phyloP scores from a whole-genome alignment of 208 protist species.

The Acanthamoeba pearcei region DNA sequence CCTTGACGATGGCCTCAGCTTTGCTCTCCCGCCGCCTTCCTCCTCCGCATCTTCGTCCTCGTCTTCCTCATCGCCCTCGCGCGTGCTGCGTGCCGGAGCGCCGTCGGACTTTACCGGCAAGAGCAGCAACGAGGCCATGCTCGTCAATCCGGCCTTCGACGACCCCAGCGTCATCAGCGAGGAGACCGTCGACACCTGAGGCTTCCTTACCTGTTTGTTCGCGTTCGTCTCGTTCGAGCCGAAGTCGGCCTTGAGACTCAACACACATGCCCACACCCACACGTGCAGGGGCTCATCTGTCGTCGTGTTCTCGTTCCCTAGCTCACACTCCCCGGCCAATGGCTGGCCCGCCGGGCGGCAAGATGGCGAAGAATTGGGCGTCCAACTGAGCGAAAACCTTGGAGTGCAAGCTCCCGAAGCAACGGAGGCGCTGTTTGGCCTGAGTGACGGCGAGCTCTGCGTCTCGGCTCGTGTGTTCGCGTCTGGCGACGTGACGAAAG shows the following conservation, averaged over 20 bases:
- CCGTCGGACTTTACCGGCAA: not conserved
- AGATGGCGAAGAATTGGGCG: not conserved
- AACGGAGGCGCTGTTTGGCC: not conserved
- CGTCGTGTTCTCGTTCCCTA: not conserved
- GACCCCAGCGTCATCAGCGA: not conserved
- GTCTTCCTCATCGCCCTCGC: not conserved
- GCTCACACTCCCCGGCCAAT: not conserved
- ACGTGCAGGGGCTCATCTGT: too few species aligned
- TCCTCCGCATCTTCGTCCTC: not conserved
- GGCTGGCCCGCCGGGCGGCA: not conserved
- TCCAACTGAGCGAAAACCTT: not conserved
- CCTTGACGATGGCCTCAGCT: not conserved
- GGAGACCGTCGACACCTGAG: not conserved
- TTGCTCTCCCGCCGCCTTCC: not conserved
- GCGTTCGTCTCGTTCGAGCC: too few species aligned
- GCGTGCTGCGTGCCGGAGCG: not conserved
- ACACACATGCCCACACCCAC: too few species aligned
- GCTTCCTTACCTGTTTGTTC: too few species aligned
- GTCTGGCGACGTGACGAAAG: too few species aligned
- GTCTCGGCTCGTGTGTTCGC: too few species aligned
- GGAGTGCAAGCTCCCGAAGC: not conserved
- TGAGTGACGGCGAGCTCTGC: too few species aligned
- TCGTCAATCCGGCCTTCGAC: not conserved
- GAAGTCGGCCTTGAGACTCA: too few species aligned
- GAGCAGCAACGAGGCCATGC: not conserved